Percentiles rank a stretch among this genome's conserved stretches.
Evolutionary conservation across 139 green algal species (phyloP).

Genomic region (Gonium pectorale): DNA sequence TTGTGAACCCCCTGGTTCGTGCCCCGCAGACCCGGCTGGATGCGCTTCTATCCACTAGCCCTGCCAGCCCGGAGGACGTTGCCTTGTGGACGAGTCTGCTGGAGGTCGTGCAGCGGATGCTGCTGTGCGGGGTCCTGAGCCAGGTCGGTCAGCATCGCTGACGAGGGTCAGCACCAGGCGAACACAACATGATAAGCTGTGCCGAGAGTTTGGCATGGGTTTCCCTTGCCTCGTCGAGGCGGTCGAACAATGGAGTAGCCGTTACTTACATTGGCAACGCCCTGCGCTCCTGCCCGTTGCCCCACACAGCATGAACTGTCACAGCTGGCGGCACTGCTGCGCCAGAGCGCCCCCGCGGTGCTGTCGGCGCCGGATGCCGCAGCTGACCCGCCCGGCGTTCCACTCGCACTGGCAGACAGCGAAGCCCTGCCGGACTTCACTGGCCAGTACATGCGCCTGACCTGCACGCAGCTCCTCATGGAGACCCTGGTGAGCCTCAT

Average conservation of each 20-base stretch:
- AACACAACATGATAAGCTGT: no score
- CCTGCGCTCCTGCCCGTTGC: neutral
- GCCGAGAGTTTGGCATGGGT: no score
- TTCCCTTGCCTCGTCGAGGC: no score
- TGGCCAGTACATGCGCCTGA: neutral
- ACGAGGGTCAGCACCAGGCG: no score
- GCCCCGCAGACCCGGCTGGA: no score
- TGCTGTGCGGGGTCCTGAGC: conserved; percentile 21
- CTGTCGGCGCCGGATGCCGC: conserved; percentile 47
- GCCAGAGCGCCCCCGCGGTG: conserved; percentile 25
- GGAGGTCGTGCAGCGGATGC: conserved; percentile 45
- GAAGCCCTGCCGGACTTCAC: neutral
- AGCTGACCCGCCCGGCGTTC: conserved; percentile 4
- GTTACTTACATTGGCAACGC: neutral
- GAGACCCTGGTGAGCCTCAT: conserved; percentile 30
- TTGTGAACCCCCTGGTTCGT: no score
- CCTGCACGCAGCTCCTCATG: conserved; percentile 22
- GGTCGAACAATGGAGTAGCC: no score
- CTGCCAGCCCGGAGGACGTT: conserved; percentile 59
- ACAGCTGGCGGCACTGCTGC: conserved; percentile 56
- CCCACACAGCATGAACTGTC: conserved; percentile 45
- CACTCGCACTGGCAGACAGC: conserved; percentile 48
- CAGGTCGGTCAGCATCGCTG: conserved; percentile 37
- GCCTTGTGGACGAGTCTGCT: conserved; percentile 65
- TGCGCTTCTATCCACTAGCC: conserved; percentile 56